Percentiles rank a stretch among this genome's conserved stretches.
Conservation (phyloP, 495 filamentous ascomycete genomes). For the Chaetomidium leptoderma region DNA sequence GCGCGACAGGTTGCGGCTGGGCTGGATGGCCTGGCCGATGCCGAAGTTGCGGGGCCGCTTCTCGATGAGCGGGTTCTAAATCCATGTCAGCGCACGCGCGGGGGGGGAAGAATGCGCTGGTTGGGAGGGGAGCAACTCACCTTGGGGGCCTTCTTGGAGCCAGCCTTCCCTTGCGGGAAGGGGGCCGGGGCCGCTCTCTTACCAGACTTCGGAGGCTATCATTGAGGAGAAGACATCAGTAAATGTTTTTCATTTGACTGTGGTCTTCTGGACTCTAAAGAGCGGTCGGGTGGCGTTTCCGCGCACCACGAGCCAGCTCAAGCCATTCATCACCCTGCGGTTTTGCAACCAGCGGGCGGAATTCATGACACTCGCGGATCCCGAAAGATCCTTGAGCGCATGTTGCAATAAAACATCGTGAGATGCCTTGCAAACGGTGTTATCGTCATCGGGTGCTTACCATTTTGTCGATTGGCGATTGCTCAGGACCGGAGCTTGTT, state of each 20-base stretch:
- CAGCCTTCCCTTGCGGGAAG: conserved; percentile 91
- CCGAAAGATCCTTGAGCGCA: conserved; percentile 22
- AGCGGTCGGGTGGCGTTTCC: conserved; percentile 62
- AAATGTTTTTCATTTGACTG: conserved; percentile 70
- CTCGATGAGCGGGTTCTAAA: conserved; percentile 98
- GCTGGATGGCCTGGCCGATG: conserved; percentile 98
- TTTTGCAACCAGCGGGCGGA: conserved; percentile 49
- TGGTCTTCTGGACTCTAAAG: conserved; percentile 90
- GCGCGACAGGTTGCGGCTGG: conserved; percentile 91
- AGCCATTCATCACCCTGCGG: conserved; percentile 76
- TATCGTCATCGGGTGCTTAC: conserved; percentile 39
- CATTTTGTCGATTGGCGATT: conserved; percentile 38
- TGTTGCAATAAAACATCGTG: conserved; percentile 24
- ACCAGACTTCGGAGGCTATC: conserved; percentile 96
- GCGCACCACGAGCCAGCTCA: conserved; percentile 58
- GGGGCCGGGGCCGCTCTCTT: conserved; percentile 95
- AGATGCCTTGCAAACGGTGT: conserved; percentile 23
- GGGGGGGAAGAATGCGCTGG: not conserved
- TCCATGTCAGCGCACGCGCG: conserved; percentile 32
- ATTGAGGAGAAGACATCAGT: conserved; percentile 99
- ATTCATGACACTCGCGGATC: conserved; percentile 40
- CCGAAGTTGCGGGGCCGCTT: conserved; percentile 96
- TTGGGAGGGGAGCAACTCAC: conserved; percentile 51
- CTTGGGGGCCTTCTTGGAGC: conserved; percentile 93
- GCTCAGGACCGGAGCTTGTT: conserved; percentile 32